These are phyloP conservation scores for Sphenostylis stenocarpa DNA, from an alignment of 306 rosid species.

Conservation along the genomic window DNA sequence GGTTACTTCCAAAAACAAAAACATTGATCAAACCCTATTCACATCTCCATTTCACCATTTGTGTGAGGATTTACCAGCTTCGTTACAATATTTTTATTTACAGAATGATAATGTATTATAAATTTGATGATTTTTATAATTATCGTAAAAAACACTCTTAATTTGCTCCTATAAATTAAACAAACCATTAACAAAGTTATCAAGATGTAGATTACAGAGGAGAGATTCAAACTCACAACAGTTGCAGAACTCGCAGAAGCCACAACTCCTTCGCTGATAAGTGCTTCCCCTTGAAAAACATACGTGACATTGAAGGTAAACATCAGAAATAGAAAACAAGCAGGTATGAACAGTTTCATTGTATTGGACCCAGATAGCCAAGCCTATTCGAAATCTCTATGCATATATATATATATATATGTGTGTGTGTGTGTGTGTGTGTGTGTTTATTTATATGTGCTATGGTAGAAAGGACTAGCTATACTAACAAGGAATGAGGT, in stretches of 20 bases:
- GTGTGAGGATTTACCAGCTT: background rate
- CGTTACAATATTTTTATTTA: background rate
- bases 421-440: too few relatives aligned
- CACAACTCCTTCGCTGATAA: slow-evolving; percentile 34
- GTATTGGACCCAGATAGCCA: background rate
- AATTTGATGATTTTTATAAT: too few relatives aligned
- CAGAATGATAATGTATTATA: too few relatives aligned
- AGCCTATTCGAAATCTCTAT: background rate
- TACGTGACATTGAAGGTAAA: slow-evolving; percentile 36
- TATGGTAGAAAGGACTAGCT: background rate
- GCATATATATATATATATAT: background rate
- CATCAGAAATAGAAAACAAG: slow-evolving; percentile 40
- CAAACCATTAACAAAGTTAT: background rate
- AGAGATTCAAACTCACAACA: slow-evolving; percentile 39
- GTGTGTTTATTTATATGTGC: too few relatives aligned
- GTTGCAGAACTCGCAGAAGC: slow-evolving; percentile 37
- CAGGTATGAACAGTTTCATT: slow-evolving; percentile 43
- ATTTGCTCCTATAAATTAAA: background rate
- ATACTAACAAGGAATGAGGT: slow-evolving; percentile 9
- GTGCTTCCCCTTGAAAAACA: slow-evolving; percentile 39
- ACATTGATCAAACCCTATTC: background rate
- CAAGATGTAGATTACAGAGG: slow-evolving; percentile 11
- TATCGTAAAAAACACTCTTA: too few relatives aligned
- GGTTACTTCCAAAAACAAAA: background rate
- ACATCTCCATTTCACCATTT: background rate